Evolutionary conservation across 345 rosid species (phyloP), one percentile per base, ranked within the genome.

Genomic region (Heritiera littoralis): DNA sequence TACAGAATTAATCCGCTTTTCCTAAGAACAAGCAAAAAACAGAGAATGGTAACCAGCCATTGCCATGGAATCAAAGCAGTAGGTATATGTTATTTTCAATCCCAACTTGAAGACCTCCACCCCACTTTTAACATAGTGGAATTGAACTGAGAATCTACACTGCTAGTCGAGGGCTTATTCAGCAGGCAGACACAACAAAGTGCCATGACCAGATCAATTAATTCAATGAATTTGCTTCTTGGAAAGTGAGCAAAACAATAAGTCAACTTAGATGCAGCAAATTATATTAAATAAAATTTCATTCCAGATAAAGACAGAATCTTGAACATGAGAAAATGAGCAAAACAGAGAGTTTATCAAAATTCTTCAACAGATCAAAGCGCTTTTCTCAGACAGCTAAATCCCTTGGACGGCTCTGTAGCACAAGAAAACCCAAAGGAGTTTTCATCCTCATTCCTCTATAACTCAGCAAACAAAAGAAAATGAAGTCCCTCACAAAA

Each of bases 381-480:
- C 74, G 38, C 41, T 38, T 28, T 61, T 10, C 10, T 28, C 55
- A 28, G 67, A 23, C 1, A 15, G 32, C 9, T 4, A 72, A 74
- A 52, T 72, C 86, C 84, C 72, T 82, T 66, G 92, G 92, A 88
- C 87, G 89, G 94, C 97, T 89, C 90, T 72, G 66, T 70, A 88
- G 93, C 96, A 80, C 93, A 79, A 51, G 72, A 88, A 92, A 52
- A 90, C 86, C 92, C 91, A 84, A 82, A 84, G 84, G 83, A 79
- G 8, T 68, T 10, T 7, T 35, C 64, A 35, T 43, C 4, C 20
- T 82, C 80, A 78, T 66, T 78, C 82, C 67, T 58, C 58, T 4
- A 41, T 12, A 60, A 69, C 51, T 41, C 78, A n/a, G 15, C 78
- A 74, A 76, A 74, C 77, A 75, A 76, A 65, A 65, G 13, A 77